Percentiles rank a stretch among this genome's conserved stretches.
These are phyloP conservation scores for Nematocida minor DNA, from an alignment of 371 early-diverging fungal genomes.

Conservation along the genomic window DNA sequence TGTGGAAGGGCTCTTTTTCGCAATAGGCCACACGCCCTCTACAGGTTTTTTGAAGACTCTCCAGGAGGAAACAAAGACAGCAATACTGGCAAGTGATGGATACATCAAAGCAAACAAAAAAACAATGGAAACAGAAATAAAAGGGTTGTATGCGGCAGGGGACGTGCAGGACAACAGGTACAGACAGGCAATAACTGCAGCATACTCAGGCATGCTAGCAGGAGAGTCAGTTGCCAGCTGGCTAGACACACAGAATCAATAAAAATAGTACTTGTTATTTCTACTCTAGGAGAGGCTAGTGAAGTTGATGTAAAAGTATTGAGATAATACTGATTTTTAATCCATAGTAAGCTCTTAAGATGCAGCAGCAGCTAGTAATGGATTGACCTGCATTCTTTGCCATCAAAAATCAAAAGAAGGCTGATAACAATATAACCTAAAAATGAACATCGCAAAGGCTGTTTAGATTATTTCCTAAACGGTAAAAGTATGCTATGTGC, in stretches of 20 bases:
- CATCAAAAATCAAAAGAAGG: too few relatives aligned
- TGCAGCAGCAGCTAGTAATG: too few relatives aligned
- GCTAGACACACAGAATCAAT: background rate
- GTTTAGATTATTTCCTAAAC: too few relatives aligned
- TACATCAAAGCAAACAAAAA: constrained; percentile 74
- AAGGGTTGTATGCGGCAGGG: constrained; percentile 90
- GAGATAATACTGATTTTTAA: too few relatives aligned
- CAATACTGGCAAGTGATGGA: constrained; percentile 71
- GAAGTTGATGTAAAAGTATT: too few relatives aligned
- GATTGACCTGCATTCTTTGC: too few relatives aligned
- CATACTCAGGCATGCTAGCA: constrained; percentile 65
- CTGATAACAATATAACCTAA: too few relatives aligned
- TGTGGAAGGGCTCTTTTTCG: constrained; percentile 89
- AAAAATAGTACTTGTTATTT: too few relatives aligned
- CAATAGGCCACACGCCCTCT: constrained; percentile 91
- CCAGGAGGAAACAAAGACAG: constrained; percentile 66
- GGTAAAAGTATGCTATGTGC: too few relatives aligned
- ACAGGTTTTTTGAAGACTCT: constrained; percentile 62
- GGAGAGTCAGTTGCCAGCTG: constrained; percentile 14
- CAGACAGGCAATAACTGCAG: constrained; percentile 74
- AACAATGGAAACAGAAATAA: constrained; percentile 71
- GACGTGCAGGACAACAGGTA: constrained; percentile 92
- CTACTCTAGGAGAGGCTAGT: too few relatives aligned
- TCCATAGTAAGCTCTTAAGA: too few relatives aligned
- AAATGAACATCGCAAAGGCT: too few relatives aligned